Base-by-base conservation (phyloP, 805 yeast species). In the Maudiozyma saulgeensis region DNA sequence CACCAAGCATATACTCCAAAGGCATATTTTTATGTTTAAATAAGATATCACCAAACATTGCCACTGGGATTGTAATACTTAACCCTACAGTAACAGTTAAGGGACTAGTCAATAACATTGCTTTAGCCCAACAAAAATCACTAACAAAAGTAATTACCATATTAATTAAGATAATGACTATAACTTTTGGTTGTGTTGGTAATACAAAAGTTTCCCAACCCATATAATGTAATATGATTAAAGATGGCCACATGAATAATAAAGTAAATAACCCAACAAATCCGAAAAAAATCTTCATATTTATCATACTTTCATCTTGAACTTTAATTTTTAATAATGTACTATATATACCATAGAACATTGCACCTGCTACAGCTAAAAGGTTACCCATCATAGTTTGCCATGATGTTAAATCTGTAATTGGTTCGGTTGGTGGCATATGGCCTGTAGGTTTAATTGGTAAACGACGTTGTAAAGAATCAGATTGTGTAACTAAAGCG, bases 61-160 rank as follows among this genome's bases (percentile, higher is more conserved):
- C 96, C 46, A 93, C 76, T 2, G 99, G 99, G 18, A 93, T 93
- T 0, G 98, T 91, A 51, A 90, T 79, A 19, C 96, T 84, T 31
- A 93, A 72, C 0, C 99, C 99, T 11, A 93, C 95, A 0, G 99
- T 93, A 2, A 91, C 98, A 0, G 96, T 90, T 55, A 93, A 72
- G 1, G 99, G 99, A 42, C 93, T 84, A 0, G 99, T 93, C 60
- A 93, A 70, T 32, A 93, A 74, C 79, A 90, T 93, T 0, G 98
- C 95, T 54, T 87, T 80, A 34, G 96, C 96, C 99, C 99, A 93
- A 60, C 95, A 81, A 58, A 84, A 89, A 64, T 93, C 99, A 39
- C 95, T 84, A 15, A 90, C 67, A 56, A 93, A 83, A 0, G 96
- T 88, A 41, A 88, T 80, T 35, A 79, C 60, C 51, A 90, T 85